Percentiles rank a stretch among this genome's conserved stretches.
These are phyloP conservation scores for Avicennia marina DNA, from an alignment of 257 asterid genomes.

Conservation along the genomic window DNA sequence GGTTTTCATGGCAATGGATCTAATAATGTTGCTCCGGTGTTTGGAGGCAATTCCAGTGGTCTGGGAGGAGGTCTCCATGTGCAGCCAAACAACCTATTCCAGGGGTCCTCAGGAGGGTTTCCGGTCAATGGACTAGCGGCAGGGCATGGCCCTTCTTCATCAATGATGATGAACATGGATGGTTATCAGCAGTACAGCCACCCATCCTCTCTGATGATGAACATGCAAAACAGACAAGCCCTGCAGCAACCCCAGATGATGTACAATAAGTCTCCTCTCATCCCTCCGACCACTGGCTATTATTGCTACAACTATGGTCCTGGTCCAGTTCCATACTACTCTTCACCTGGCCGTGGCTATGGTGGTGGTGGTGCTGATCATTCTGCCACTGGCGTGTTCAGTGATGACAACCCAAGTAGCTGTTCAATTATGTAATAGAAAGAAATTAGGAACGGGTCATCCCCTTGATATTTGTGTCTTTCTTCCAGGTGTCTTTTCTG, in stretches of 20 bases:
- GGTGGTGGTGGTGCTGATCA: conserved; percentile 19
- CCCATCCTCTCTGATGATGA: conserved; percentile 16
- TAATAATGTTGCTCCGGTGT: no score
- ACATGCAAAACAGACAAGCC: neutral
- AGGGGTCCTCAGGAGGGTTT: conserved; percentile 4
- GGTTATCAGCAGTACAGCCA: conserved; percentile 21
- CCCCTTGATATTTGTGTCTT: no score
- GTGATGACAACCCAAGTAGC: conserved; percentile 58
- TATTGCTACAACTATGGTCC: conserved; percentile 37
- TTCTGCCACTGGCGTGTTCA: conserved; percentile 39
- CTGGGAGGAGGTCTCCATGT: no score
- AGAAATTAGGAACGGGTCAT: no score
- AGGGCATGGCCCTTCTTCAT: neutral
- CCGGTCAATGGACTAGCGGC: no score
- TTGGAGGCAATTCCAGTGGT: no score
- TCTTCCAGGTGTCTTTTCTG: no score
- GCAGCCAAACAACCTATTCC: conserved; percentile 18
- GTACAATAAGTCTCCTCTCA: conserved; percentile 43
- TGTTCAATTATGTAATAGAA: conserved; percentile 53
- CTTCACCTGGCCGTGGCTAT: conserved; percentile 20
- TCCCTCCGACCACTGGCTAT: conserved; percentile 48
- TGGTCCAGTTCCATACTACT: conserved; percentile 10
- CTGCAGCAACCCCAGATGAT: conserved; percentile 40
- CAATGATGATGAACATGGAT: conserved; percentile 16
- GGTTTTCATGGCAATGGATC: conserved; percentile 54